A percentile compares a stretch with the other conserved stretches of the same genome.
Evolutionary conservation across 2,329 filamentous ascomycete species (phyloP).

Genomic region (Venturia effusa): DNA sequence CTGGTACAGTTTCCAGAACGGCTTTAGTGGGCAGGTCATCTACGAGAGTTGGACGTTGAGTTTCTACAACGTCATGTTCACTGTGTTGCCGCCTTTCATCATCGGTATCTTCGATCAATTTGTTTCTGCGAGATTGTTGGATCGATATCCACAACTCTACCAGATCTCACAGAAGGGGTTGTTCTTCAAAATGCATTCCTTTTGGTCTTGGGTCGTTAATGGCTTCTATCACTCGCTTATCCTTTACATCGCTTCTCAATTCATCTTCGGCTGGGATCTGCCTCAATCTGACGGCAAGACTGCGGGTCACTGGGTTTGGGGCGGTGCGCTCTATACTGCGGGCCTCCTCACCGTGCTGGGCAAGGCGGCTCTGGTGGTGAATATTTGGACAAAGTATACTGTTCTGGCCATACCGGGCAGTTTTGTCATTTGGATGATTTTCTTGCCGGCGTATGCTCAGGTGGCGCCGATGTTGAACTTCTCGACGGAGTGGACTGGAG

Average conservation of each 20-base stretch:
- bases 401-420: conserved; percentile 91
- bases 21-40: conserved; percentile 94
- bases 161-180: conserved; percentile 82
- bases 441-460: conserved; percentile 77
- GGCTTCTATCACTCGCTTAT: conserved; percentile 93
- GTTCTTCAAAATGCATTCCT: conserved; percentile 89
- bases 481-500: conserved; percentile 73
- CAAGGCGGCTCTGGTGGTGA: conserved; percentile 89
- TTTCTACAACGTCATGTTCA: conserved; percentile 99
- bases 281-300: conserved; percentile 68
- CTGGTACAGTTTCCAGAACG: conserved; percentile 96
- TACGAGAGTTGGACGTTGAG: conserved; percentile 99
- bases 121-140: conserved; percentile 83
- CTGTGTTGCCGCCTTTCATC: conserved; percentile 81
- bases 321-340: conserved; percentile 84
- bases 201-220: conserved; percentile 84
- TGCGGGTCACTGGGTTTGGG: conserved; percentile 97
- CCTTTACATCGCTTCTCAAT: conserved; percentile 74
- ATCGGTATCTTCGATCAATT: conserved; percentile 97
- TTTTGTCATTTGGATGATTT: conserved; percentile 81
- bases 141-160: conserved; percentile 94
- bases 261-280: conserved; percentile 74
- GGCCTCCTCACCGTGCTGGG: conserved; percentile 88
- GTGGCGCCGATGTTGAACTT: conserved; percentile 75
- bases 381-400: conserved; percentile 98